Evolutionary conservation across 768 basidiomycete genomes (phyloP).

Genomic region (Galerina sulciceps): DNA sequence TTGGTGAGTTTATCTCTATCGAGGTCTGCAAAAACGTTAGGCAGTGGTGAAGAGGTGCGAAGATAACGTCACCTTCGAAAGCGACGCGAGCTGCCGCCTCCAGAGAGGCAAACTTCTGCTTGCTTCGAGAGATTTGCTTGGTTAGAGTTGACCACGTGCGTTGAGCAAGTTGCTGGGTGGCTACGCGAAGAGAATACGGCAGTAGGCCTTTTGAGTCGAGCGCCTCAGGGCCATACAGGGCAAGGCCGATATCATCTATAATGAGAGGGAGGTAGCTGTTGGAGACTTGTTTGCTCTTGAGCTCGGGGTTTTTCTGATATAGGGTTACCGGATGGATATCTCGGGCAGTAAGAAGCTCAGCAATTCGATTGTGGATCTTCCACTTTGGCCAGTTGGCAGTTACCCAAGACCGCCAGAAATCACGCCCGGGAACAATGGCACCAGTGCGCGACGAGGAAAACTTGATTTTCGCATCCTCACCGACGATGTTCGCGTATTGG

Average conservation of each 20-base stretch:
- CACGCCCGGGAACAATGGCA: conserved; percentile 1
- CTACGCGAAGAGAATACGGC: background rate
- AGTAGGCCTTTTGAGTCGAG: background rate
- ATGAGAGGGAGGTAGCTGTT: background rate
- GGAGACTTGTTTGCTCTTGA: background rate
- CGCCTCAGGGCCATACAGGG: background rate
- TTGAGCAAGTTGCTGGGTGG: background rate
- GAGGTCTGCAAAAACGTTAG: conserved; percentile 16
- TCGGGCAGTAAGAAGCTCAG: background rate
- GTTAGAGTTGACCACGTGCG: background rate
- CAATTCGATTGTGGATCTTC: conserved; percentile 3
- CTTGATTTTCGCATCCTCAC: background rate
- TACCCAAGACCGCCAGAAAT: background rate
- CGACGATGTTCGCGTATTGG: background rate
- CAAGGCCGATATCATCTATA: background rate
- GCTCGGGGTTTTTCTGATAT: background rate
- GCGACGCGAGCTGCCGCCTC: background rate
- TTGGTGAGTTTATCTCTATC: conserved; percentile 17
- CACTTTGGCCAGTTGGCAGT: background rate
- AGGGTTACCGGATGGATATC: background rate
- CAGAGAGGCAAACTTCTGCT: background rate
- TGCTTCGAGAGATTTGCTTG: background rate
- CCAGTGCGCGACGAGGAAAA: background rate
- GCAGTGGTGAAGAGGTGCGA: background rate
- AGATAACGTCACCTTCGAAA: background rate